Evolutionary conservation across 2,329 filamentous ascomycete species (phyloP).

Genomic region (Penicillium aurantiogriseum): DNA sequence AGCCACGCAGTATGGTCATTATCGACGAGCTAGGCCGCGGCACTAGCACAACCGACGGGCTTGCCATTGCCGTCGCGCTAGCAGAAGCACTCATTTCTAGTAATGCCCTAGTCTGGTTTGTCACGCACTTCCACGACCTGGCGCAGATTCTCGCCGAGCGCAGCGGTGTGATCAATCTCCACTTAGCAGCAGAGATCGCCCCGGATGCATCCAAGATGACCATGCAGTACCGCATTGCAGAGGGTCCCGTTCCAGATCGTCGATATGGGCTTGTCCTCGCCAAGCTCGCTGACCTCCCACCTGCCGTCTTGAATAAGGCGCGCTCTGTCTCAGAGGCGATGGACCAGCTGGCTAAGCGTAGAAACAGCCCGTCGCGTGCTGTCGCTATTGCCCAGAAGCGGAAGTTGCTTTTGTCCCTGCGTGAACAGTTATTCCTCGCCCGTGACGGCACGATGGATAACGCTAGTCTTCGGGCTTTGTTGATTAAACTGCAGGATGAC

Average conservation of each 20-base stretch:
- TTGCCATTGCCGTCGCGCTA: conserved; percentile 86
- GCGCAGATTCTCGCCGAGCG: conserved; percentile 72
- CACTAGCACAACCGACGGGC: conserved; percentile 82
- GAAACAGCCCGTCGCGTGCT: conserved; percentile 58
- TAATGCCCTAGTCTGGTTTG: conserved; percentile 82
- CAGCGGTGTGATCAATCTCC: conserved; percentile 76
- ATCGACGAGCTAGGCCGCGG: conserved; percentile 91
- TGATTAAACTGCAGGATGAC: conserved; percentile 68
- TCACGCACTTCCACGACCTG: conserved; percentile 85
- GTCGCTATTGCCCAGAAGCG: conserved; percentile 62
- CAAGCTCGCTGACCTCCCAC: conserved; percentile 69
- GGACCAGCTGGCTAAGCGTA: conserved; percentile 56
- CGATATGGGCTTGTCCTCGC: conserved; percentile 87
- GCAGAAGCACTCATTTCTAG: conserved; percentile 82
- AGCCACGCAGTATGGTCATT: conserved; percentile 72
- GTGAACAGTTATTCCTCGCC: conserved; percentile 70
- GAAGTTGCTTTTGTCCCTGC: conserved; percentile 70
- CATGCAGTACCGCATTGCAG: conserved; percentile 82
- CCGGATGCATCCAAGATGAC: conserved; percentile 63
- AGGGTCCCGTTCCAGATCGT: conserved; percentile 67
- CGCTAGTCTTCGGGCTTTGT: conserved; percentile 61
- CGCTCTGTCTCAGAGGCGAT: conserved; percentile 64
- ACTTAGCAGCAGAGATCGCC: conserved; percentile 69
- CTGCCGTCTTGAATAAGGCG: conserved; percentile 65
- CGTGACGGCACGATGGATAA: conserved; percentile 64